Evolutionary conservation across 495 filamentous ascomycete genomes (phyloP).

Genomic region (Neurospora sp.): DNA sequence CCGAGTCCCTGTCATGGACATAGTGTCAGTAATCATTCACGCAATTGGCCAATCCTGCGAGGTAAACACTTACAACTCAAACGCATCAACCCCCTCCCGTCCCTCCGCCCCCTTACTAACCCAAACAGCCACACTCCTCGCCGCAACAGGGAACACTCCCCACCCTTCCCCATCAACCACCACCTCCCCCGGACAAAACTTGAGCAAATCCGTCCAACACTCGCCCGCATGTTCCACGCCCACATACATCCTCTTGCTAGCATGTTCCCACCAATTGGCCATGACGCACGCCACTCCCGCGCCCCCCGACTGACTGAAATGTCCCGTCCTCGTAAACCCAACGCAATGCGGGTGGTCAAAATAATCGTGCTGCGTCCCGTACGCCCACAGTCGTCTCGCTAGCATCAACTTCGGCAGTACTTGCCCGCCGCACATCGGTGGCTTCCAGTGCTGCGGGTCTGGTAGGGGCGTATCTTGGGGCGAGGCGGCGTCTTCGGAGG

Average conservation of each 20-base stretch:
- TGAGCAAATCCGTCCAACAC: conserved; percentile 53
- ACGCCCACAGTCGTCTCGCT: conserved; percentile 59
- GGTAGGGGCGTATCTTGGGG: conserved; percentile 32
- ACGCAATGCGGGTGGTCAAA: conserved; percentile 57
- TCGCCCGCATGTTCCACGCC: conserved; percentile 47
- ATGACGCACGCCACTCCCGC: conserved; percentile 52
- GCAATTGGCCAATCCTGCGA: background rate
- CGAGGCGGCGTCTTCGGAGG: conserved; percentile 64
- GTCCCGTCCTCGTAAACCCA: conserved; percentile 50
- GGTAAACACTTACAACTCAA: conserved; percentile 5
- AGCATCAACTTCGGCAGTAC: conserved; percentile 51
- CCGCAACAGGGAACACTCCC: conserved; percentile 43
- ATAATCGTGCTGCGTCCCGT: conserved; percentile 61
- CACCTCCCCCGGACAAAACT: conserved; percentile 37
- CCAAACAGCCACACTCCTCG: conserved; percentile 51
- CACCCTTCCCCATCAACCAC: conserved; percentile 46
- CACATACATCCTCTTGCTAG: conserved; percentile 49
- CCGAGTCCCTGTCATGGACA: background rate
- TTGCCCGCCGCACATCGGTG: conserved; percentile 46
- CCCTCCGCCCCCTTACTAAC: conserved; percentile 44
- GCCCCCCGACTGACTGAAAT: conserved; percentile 16
- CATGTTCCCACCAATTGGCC: conserved; percentile 39
- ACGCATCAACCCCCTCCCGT: conserved; percentile 33
- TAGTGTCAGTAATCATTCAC: background rate
- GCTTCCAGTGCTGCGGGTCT: conserved; percentile 23